Percentiles rank a stretch among this genome's conserved stretches.
phyloP scores from a whole-genome alignment of 2,329 filamentous ascomycete genomes.

The Xylariaceae sp. region DNA sequence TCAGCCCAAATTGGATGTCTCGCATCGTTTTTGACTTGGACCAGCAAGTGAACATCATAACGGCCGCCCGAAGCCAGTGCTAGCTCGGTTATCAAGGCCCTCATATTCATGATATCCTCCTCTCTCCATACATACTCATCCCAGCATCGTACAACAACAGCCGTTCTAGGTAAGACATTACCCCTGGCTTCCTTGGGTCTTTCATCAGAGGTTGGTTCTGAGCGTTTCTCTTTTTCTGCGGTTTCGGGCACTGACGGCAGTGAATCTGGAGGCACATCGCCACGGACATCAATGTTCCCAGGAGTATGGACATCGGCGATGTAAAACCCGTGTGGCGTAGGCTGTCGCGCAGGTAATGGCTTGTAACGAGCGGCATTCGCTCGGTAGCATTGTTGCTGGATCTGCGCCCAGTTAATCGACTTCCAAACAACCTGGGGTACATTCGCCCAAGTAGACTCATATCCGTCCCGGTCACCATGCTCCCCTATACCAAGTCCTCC shows the following conservation, averaged over 20 bases:
- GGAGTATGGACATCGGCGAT: slow-evolving; percentile 36
- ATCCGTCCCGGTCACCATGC: slow-evolving; percentile 74
- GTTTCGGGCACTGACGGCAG: slow-evolving; percentile 9
- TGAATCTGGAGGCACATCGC: slow-evolving; percentile 19
- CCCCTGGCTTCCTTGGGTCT: slow-evolving; percentile 16
- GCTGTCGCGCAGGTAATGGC: slow-evolving; percentile 37
- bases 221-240: slow-evolving; percentile 22
- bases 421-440: slow-evolving; percentile 70
- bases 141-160: slow-evolving; percentile 78
- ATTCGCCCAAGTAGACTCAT: slow-evolving; percentile 71
- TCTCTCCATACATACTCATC: slow-evolving; percentile 71
- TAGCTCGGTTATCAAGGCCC: slow-evolving; percentile 78
- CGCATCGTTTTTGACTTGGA: slow-evolving; percentile 76
- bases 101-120: slow-evolving; percentile 75
- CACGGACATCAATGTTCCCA: slow-evolving; percentile 25
- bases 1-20: slow-evolving; percentile 74
- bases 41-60: slow-evolving; percentile 79
- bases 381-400: slow-evolving; percentile 66
- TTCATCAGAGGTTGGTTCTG: slow-evolving; percentile 16
- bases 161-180: slow-evolving; percentile 53
- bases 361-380: slow-evolving; percentile 68
- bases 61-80: slow-evolving; percentile 75
- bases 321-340: slow-evolving; percentile 47
- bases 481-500: slow-evolving; percentile 83
- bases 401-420: slow-evolving; percentile 71